phyloP scores from a whole-genome alignment of 75 land plant species.

The Pseudotsuga menziesii region DNA sequence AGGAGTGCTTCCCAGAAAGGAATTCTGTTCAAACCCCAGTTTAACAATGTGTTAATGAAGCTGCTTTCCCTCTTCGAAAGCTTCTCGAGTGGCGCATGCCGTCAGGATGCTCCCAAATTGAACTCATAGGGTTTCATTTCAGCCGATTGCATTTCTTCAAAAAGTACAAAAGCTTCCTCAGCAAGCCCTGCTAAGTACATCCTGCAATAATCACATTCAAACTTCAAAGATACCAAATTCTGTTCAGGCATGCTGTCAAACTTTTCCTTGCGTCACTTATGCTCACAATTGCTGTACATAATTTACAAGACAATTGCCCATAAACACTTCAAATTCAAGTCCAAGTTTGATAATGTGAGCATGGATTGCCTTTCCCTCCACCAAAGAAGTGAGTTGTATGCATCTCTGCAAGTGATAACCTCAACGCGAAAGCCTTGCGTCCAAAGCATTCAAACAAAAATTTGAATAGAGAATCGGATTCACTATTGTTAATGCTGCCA shows the following conservation, averaged over 20 bases:
- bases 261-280: conserved; percentile 18
- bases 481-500: no score
- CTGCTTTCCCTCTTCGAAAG: conserved; percentile 10
- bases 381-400: not conserved
- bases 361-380: not conserved
- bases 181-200: conserved; percentile 39
- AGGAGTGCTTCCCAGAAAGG: not conserved
- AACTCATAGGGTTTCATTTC: not conserved
- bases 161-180: conserved; percentile 27
- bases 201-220: conserved; percentile 41
- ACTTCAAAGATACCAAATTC: conserved; percentile 35
- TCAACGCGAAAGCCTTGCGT: no score
- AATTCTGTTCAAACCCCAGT: not conserved
- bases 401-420: no score
- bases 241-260: conserved; percentile 19
- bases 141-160: not conserved
- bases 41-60: conserved; percentile 7
- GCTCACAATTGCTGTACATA: conserved; percentile 3
- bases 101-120: conserved; percentile 9
- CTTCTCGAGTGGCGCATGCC: conserved; percentile 11
- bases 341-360: not conserved
- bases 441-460: no score
- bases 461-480: no score
- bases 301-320: not conserved
- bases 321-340: not conserved